phyloP scores from a whole-genome alignment of 106 monocot genomes.

The Platanthera guangdongensis region DNA sequence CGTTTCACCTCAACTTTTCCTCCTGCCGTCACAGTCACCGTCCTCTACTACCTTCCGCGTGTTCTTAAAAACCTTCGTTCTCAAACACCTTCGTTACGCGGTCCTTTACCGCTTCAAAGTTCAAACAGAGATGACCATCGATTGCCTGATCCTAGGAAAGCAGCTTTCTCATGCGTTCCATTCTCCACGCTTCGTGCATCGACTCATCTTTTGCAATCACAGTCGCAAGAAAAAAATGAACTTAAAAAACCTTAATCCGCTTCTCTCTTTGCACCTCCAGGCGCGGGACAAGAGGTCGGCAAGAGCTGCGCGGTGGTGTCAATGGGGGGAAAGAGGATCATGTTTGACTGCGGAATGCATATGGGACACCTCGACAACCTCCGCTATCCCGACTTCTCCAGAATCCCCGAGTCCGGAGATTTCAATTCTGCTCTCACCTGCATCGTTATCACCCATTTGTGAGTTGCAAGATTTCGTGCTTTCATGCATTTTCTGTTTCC shows the following conservation, averaged over 20 bases:
- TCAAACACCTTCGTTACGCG: not conserved
- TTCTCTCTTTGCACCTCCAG: conserved; percentile 11
- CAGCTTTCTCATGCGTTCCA: not conserved
- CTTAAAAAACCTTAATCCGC: too few relatives aligned
- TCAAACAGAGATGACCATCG: conserved; percentile 49
- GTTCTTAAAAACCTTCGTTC: not conserved
- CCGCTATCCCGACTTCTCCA: conserved; percentile 86
- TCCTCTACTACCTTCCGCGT: not conserved
- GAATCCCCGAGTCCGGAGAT: conserved; percentile 38
- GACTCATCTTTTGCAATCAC: not conserved
- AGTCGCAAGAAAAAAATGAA: not conserved
- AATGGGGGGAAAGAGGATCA: conserved; percentile 75
- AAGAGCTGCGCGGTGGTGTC: conserved; percentile 91
- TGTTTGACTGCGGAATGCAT: conserved; percentile 99
- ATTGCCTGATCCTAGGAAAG: conserved; percentile 75
- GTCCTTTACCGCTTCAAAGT: not conserved
- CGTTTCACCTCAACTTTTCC: too few relatives aligned
- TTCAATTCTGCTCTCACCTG: conserved; percentile 59
- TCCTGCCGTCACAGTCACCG: not conserved
- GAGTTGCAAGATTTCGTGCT: not conserved
- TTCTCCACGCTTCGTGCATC: not conserved
- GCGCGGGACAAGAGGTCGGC: conserved; percentile 96
- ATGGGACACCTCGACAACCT: conserved; percentile 73
- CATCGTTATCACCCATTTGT: conserved; percentile 93
- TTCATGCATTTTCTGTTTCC: not conserved